A percentile compares a stretch with the other conserved stretches of the same genome.
These are phyloP conservation scores for Tillandsia fasciculata DNA, from an alignment of 176 grass and related monocot genomes.

Conservation along the genomic window DNA sequence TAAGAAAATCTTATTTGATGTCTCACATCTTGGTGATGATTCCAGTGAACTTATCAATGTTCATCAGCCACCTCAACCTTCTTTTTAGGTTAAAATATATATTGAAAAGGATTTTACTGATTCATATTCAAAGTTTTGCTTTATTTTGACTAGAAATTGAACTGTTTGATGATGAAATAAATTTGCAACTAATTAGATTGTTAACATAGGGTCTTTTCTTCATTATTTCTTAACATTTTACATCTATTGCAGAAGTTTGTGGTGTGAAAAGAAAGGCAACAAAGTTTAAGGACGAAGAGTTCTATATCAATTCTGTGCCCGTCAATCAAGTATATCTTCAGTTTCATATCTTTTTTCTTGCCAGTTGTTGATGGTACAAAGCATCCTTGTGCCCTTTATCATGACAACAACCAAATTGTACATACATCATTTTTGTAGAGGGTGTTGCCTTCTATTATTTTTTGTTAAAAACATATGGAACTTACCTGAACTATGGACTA, in stretches of 20 bases:
- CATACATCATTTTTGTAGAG: neutral
- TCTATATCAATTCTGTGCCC: constrained; percentile 90
- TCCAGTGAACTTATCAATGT: neutral
- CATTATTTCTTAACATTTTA: neutral
- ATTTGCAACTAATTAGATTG: neutral
- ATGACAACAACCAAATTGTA: neutral
- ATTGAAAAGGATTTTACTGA: neutral
- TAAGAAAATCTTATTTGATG: neutral
- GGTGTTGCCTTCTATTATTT: no score
- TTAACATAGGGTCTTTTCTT: neutral
- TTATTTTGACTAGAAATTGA: neutral
- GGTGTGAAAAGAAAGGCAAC: constrained; percentile 62
- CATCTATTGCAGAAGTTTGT: constrained; percentile 53
- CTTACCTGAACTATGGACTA: no score
- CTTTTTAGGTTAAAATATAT: neutral
- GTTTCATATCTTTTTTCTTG: neutral
- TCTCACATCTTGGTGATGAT: neutral
- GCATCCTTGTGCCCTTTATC: neutral
- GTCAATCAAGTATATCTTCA: constrained; percentile 59
- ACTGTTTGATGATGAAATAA: neutral
- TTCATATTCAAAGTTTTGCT: neutral
- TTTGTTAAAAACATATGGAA: no score
- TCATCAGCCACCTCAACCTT: neutral
- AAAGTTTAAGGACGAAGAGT: constrained; percentile 83
- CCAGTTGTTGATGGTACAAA: neutral